These are phyloP conservation scores for Claviceps humidiphila DNA, from an alignment of 2,329 filamentous ascomycete genomes.

Conservation along the genomic window DNA sequence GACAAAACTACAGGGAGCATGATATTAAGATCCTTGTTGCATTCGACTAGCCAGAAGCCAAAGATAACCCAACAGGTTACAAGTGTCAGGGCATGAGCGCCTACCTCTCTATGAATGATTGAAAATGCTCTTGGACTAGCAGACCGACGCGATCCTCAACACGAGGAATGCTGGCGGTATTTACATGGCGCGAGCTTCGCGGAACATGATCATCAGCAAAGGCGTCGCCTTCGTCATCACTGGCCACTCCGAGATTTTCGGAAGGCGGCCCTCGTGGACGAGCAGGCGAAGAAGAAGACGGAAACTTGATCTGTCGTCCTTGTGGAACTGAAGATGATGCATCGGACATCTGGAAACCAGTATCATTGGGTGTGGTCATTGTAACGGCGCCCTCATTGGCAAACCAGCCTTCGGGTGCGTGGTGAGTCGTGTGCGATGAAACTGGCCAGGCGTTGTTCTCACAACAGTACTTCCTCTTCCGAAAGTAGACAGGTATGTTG, in stretches of 20 bases:
- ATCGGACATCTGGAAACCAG: slow-evolving; percentile 45
- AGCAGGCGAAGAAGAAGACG: slow-evolving; percentile 36
- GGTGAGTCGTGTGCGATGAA: not conserved
- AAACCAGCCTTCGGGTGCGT: not conserved
- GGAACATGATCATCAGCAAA: slow-evolving; percentile 54
- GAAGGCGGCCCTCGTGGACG: slow-evolving; percentile 48
- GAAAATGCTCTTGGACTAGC: slow-evolving; percentile 62
- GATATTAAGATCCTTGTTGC: not conserved
- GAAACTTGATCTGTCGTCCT: slow-evolving; percentile 25
- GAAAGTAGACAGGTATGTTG: not conserved
- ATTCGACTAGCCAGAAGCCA: not conserved
- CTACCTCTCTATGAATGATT: slow-evolving; percentile 67
- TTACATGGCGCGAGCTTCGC: slow-evolving; percentile 31
- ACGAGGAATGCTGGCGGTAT: slow-evolving; percentile 44
- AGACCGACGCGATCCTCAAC: slow-evolving; percentile 68
- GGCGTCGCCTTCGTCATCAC: slow-evolving; percentile 48
- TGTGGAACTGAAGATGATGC: slow-evolving; percentile 30
- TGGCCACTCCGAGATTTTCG: slow-evolving; percentile 45
- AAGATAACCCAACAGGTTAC: not conserved
- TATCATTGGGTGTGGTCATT: slow-evolving; percentile 43
- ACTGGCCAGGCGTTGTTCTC: not conserved
- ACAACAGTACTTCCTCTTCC: not conserved
- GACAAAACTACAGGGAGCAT: slow-evolving; percentile 36
- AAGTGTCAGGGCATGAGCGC: not conserved
- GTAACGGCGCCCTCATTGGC: not conserved